Evolutionary conservation across 345 rosid genomes (phyloP).

Genomic region (Brassica cretica): DNA sequence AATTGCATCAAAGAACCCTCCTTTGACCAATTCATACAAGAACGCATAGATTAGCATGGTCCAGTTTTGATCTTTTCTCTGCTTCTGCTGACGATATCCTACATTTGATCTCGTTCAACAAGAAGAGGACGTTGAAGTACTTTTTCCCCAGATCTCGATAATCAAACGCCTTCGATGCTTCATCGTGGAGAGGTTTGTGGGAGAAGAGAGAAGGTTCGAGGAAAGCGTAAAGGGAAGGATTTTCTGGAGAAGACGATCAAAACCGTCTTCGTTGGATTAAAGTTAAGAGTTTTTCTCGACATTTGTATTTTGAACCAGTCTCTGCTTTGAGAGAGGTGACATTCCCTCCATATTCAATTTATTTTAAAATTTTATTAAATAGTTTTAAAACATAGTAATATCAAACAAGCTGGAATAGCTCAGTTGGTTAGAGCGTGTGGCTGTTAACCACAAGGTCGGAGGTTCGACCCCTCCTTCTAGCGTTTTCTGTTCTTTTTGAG

Average conservation of each 20-base stretch:
- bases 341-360: not conserved
- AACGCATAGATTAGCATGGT: constrained; percentile 76
- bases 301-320: too few species aligned
- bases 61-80: constrained; percentile 55
- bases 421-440: constrained; percentile 92
- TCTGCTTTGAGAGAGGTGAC: too few species aligned
- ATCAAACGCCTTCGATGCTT: too few species aligned
- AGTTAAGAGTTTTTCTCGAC: too few species aligned
- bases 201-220: too few species aligned
- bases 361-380: too few species aligned
- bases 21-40: constrained; percentile 80
- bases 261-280: too few species aligned
- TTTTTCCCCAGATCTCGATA: constrained; percentile 44
- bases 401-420: constrained; percentile 65
- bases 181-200: too few species aligned
- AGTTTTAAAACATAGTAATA: too few species aligned
- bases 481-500: not conserved
- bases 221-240: too few species aligned
- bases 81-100: constrained; percentile 52
- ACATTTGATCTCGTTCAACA: constrained; percentile 82
- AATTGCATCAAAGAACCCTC: constrained; percentile 87
- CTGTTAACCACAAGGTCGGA: constrained; percentile 90
- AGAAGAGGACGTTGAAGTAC: constrained; percentile 67
- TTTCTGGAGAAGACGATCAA: too few species aligned
- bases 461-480: constrained; percentile 70